Evolutionary conservation across 371 early-diverging fungal species (phyloP), one percentile per base, ranked within the genome.

Genomic region (Apophysomyces sp.): DNA sequence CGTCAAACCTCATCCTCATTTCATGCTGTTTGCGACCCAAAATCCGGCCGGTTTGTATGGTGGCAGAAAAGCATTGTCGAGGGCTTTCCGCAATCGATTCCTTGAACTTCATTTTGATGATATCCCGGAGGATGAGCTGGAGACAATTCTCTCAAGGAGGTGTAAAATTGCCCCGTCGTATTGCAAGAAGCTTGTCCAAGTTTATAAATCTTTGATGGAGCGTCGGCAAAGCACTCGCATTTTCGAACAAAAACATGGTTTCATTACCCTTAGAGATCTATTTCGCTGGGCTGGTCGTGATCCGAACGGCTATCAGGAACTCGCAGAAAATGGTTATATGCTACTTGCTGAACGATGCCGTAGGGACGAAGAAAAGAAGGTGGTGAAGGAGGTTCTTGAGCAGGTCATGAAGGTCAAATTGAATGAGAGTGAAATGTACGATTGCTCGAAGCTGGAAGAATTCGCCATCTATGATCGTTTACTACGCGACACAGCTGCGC

Each of bases 11-110:
- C 99, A 99, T 70, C 90, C 92, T 32, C 87, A 96, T 66, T 99
- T 99, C 74, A 95, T 97, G 93, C 86, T 99, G 8, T 99, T 99
- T 86, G 99, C 99, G 8, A 99, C 99, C 15, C 99, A 99, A 76
- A 99, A 99, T 78, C 98, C 99, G 2, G 92, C 98, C n/a, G 94
- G 94, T 36, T 80, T 94, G 31, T 99, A 99, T 79, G 98, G 97
- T 65, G 99, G 99, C 18, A 93, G 99, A 65, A 99, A 99, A 75
- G 92, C 90, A 28, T 86, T 99, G n/a, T 98, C 98, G 1, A 86
- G 98, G 28, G 99, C 99, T 2, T 99, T 99, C 89, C 91, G 99
- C 41, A 99, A 99, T 76, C 93, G 99, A 70, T 99, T 99, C 77
- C 77, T 99, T 55, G 99, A 98, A 73, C 81, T 99, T 41, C 92